phyloP scores from a whole-genome alignment of 805 yeast genomes.

The Saccharomycopsis guyanensis region DNA sequence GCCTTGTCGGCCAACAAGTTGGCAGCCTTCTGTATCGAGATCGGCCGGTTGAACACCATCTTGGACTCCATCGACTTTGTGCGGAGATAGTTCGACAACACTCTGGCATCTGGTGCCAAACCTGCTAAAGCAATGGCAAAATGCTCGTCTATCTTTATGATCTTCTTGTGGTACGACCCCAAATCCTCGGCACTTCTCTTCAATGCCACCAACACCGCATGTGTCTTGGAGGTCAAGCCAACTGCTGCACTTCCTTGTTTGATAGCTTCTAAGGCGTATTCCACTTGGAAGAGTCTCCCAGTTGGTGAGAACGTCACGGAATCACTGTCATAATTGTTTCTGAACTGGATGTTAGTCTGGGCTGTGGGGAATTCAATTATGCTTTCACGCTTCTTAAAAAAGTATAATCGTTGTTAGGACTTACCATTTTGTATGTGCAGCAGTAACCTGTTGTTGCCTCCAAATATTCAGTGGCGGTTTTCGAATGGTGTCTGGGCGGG shows the following conservation, averaged over 20 bases:
- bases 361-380: too few species aligned
- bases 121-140: conserved; percentile 96
- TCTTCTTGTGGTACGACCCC: conserved; percentile 93
- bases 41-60: conserved; percentile 78
- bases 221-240: conserved; percentile 77
- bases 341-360: conserved; percentile 45
- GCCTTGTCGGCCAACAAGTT: conserved; percentile 91
- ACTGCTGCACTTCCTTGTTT: conserved; percentile 98
- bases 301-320: conserved; percentile 96
- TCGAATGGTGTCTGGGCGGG: too few species aligned
- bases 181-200: conserved; percentile 96
- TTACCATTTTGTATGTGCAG: too few species aligned
- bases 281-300: conserved; percentile 84
- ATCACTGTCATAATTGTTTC: conserved; percentile 98
- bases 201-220: conserved; percentile 88
- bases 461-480: conserved; percentile 1
- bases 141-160: conserved; percentile 86
- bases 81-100: conserved; percentile 79
- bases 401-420: too few species aligned
- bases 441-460: neutral
- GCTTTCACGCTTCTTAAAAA: too few species aligned
- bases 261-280: conserved; percentile 89
- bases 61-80: conserved; percentile 86
- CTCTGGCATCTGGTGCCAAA: conserved; percentile 96
- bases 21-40: conserved; percentile 78